Percentiles rank a stretch among this genome's conserved stretches.
Evolutionary conservation across 164 flowering plant genomes (phyloP).

Genomic region (Chloranthus sessilifolius): DNA sequence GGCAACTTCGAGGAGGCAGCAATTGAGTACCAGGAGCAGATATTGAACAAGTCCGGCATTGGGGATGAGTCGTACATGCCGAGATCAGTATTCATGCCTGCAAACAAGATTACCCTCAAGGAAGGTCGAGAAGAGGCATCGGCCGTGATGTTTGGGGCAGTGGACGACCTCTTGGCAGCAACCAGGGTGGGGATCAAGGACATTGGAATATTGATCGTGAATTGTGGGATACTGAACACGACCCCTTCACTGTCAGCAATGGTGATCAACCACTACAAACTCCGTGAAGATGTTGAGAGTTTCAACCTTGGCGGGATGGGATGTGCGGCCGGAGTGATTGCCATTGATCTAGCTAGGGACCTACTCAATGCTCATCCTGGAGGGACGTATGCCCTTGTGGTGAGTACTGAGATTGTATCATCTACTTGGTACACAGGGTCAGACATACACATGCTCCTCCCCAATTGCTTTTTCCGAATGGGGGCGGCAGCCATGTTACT

Average conservation of each 20-base stretch:
- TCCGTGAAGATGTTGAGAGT: slow-evolving; percentile 37
- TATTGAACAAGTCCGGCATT: slow-evolving; percentile 48
- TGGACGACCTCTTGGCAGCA: slow-evolving; percentile 41
- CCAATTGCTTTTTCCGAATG: slow-evolving; percentile 79
- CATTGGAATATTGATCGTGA: slow-evolving; percentile 51
- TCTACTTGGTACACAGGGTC: slow-evolving; percentile 58
- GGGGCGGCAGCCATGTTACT: slow-evolving; percentile 70
- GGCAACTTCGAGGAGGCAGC: slow-evolving; percentile 44
- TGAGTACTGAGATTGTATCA: slow-evolving; percentile 56
- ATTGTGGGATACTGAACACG: slow-evolving; percentile 53
- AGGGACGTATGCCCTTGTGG: slow-evolving; percentile 54
- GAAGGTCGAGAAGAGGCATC: slow-evolving; percentile 67
- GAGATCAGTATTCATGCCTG: slow-evolving; percentile 31
- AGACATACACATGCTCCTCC: slow-evolving; percentile 46
- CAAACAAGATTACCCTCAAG: slow-evolving; percentile 28
- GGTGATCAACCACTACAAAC: slow-evolving; percentile 66
- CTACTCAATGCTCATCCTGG: slow-evolving; percentile 41
- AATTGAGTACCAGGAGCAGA: slow-evolving; percentile 34
- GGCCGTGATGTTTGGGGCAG: slow-evolving; percentile 48
- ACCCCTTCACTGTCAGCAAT: slow-evolving; percentile 72
- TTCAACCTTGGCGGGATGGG: slow-evolving; percentile 87
- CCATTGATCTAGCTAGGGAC: slow-evolving; percentile 62
- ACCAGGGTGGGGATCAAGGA: slow-evolving; percentile 38
- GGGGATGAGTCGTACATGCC: slow-evolving; percentile 73
- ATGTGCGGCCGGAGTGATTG: slow-evolving; percentile 58